Percentiles rank a stretch among this genome's conserved stretches.
Evolutionary conservation across 1,284 basidiomycete genomes (phyloP).

Genomic region (Lentinula novae-zelandiae): DNA sequence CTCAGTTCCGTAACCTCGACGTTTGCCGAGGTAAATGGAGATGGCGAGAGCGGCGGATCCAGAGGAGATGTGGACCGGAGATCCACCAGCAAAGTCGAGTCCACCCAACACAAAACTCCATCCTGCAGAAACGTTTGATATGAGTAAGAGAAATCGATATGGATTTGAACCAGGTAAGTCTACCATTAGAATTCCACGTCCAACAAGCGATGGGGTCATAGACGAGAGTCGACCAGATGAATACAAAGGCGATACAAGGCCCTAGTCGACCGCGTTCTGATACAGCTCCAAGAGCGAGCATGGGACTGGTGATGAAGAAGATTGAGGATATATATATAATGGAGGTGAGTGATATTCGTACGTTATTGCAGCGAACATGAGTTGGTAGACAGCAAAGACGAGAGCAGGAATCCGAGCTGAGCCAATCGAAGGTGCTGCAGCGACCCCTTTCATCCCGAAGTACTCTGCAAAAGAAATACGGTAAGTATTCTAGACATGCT

Average conservation of each 20-base stretch:
- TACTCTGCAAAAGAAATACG: slow-evolving; percentile 41
- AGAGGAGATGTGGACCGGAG: slow-evolving; percentile 91
- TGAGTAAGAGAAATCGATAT: background rate
- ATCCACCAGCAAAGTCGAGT: slow-evolving; percentile 94
- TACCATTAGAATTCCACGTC: slow-evolving; percentile 81
- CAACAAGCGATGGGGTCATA: slow-evolving; percentile 93
- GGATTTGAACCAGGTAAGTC: background rate
- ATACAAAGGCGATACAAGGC: slow-evolving; percentile 86
- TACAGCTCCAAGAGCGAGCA: slow-evolving; percentile 87
- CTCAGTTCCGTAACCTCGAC: slow-evolving; percentile 91
- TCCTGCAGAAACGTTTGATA: slow-evolving; percentile 25
- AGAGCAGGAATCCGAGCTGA: slow-evolving; percentile 74
- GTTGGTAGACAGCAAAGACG: slow-evolving; percentile 86
- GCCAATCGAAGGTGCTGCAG: slow-evolving; percentile 74
- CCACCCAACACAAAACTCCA: slow-evolving; percentile 82
- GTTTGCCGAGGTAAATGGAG: slow-evolving; percentile 87
- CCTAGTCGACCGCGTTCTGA: slow-evolving; percentile 89
- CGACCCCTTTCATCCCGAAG: slow-evolving; percentile 82
- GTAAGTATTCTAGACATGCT: slow-evolving; percentile 25
- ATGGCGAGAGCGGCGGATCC: slow-evolving; percentile 92
- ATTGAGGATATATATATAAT: background rate
- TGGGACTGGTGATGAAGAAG: slow-evolving; percentile 42
- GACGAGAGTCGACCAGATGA: slow-evolving; percentile 90
- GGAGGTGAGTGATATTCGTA: slow-evolving; percentile 26
- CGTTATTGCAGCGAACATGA: slow-evolving; percentile 88